A percentile compares a stretch with the other conserved stretches of the same genome.
Evolutionary conservation across 441 rosid genomes (phyloP).

Genomic region (Pelargonium australe): DNA sequence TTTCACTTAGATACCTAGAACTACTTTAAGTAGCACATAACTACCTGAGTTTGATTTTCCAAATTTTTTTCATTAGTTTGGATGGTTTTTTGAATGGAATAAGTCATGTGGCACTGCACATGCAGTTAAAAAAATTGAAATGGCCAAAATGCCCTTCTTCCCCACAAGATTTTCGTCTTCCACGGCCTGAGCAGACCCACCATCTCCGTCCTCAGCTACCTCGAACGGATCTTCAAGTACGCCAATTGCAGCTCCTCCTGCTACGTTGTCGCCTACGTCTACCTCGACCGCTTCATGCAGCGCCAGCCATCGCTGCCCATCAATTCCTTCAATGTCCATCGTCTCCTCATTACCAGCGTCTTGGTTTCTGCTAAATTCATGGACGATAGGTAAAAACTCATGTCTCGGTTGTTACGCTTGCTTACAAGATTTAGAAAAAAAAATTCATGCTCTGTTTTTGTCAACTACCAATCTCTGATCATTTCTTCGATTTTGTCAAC

Average conservation of each 20-base stretch:
- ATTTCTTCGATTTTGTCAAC: not conserved
- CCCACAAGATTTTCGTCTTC: slow-evolving; percentile 53
- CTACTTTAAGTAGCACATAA: no score
- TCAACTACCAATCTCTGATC: no score
- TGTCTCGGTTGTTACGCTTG: no score
- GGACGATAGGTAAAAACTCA: slow-evolving; percentile 74
- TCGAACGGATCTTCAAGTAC: slow-evolving; percentile 76
- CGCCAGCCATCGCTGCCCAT: slow-evolving; percentile 55
- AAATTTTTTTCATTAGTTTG: no score
- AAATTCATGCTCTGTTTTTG: no score
- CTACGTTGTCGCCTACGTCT: slow-evolving; percentile 72
- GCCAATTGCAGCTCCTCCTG: slow-evolving; percentile 85
- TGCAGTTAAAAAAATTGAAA: no score
- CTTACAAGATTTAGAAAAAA: no score
- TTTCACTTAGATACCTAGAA: no score
- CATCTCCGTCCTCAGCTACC: slow-evolving; percentile 61
- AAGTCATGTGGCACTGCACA: no score
- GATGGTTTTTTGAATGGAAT: no score
- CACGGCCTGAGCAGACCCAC: slow-evolving; percentile 60
- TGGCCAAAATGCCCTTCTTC: no score
- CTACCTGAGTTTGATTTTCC: no score
- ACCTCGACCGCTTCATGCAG: slow-evolving; percentile 68
- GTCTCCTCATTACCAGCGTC: slow-evolving; percentile 77
- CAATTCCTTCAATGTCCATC: slow-evolving; percentile 64
- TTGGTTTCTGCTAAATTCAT: slow-evolving; percentile 82